Conservation (phyloP, 106 monocot genomes). For the Acanthochlamys bracteata region DNA sequence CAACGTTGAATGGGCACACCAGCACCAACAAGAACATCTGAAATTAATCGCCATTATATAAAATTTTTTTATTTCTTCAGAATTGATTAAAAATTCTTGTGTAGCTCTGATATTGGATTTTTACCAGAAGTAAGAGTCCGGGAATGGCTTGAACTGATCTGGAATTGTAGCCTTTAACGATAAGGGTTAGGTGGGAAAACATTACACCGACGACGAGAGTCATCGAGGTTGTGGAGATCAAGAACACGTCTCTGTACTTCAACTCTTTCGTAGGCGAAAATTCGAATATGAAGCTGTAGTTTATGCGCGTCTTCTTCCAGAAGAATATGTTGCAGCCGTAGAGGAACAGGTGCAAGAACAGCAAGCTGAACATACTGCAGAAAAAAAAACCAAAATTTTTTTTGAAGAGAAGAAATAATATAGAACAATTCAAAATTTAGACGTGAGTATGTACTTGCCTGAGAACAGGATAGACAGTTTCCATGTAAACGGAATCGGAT, state of each 20-base stretch:
- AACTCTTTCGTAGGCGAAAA: slow-evolving; percentile 67
- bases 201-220: slow-evolving; percentile 56
- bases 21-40: slow-evolving; percentile 68
- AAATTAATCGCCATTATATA: slow-evolving; percentile 15
- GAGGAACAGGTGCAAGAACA: slow-evolving; percentile 84
- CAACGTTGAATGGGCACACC: slow-evolving; percentile 57
- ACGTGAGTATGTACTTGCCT: too few species aligned
- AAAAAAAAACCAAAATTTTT: too few species aligned
- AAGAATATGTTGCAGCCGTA: slow-evolving; percentile 94
- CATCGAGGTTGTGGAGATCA: slow-evolving; percentile 77
- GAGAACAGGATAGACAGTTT: slow-evolving; percentile 84
- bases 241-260: slow-evolving; percentile 69
- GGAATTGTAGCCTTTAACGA: slow-evolving; percentile 43
- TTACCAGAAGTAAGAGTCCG: slow-evolving; percentile 65
- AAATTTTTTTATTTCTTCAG: neutral
- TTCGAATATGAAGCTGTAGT: slow-evolving; percentile 94
- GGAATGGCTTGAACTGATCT: slow-evolving; percentile 55
- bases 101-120: too few species aligned
- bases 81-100: too few species aligned
- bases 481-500: slow-evolving; percentile 82
- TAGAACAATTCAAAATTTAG: too few species aligned
- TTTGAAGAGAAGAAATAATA: too few species aligned
- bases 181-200: slow-evolving; percentile 54
- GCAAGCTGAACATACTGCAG: slow-evolving; percentile 80
- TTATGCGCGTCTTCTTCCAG: slow-evolving; percentile 83